Evolutionary conservation across 2,329 filamentous ascomycete genomes (phyloP).

Genomic region (Thelonectria blattea): DNA sequence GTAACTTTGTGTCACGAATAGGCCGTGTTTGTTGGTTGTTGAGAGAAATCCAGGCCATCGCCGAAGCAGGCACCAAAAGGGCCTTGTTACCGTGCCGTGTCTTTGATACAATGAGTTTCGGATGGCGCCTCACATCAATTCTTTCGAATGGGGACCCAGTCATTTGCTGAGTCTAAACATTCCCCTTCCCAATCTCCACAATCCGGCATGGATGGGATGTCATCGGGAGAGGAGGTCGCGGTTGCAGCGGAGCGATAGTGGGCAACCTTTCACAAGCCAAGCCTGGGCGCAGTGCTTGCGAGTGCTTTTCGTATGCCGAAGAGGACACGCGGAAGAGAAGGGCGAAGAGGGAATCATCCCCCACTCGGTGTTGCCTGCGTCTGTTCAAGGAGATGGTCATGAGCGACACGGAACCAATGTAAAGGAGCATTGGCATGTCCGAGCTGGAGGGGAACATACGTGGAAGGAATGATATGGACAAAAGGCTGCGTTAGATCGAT

Average conservation of each 20-base stretch:
- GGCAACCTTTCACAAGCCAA: conserved; percentile 9
- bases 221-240: conserved; percentile 19
- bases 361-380: not conserved
- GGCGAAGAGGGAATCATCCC: not conserved
- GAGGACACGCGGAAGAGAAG: not conserved
- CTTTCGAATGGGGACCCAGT: conserved; percentile 25
- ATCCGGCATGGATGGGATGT: conserved; percentile 20
- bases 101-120: conserved; percentile 26
- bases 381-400: conserved; percentile 7
- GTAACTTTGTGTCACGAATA: conserved; percentile 29
- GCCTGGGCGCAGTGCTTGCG: conserved; percentile 6
- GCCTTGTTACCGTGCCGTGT: conserved; percentile 19
- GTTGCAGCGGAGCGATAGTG: conserved; percentile 16
- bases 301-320: not conserved
- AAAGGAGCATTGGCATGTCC: conserved; percentile 5
- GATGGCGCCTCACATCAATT: conserved; percentile 22
- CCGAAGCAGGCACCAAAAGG: conserved; percentile 16
- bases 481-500: conserved; percentile 4
- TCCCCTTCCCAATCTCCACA: conserved; percentile 22
- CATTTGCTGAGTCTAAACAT: conserved; percentile 17
- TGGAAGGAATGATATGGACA: conserved; percentile 2
- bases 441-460: conserved; percentile 5
- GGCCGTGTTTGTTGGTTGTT: conserved; percentile 7
- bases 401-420: not conserved
- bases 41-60: conserved; percentile 17